Conservation (phyloP, 1,139 yeast species). For the Wickerhamiella infanticola region DNA sequence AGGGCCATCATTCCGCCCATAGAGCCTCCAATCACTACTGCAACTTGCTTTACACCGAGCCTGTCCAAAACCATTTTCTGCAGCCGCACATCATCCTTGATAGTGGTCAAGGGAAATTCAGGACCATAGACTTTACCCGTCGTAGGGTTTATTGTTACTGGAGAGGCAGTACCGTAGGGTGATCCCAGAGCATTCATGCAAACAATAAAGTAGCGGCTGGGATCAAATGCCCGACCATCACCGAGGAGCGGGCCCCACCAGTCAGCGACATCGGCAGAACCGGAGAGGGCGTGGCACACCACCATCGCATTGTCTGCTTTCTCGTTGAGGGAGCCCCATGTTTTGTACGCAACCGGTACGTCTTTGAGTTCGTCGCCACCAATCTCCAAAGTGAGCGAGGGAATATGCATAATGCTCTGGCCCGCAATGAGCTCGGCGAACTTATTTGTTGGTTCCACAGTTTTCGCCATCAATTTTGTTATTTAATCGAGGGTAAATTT, state of each 20-base stretch:
- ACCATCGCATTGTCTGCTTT: constrained; percentile 60
- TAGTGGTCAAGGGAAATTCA: constrained; percentile 82
- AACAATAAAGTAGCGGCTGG: constrained; percentile 65
- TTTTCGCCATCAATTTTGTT: too few species aligned
- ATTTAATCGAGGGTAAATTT: too few species aligned
- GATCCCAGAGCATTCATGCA: constrained; percentile 88
- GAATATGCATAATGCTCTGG: constrained; percentile 71
- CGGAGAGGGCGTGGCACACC: constrained; percentile 90
- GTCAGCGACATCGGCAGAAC: constrained; percentile 86
- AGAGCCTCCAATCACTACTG: constrained; percentile 87
- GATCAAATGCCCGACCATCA: constrained; percentile 76
- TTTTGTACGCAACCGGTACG: constrained; percentile 88
- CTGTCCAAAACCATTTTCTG: constrained; percentile 60
- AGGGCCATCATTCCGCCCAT: constrained; percentile 99
- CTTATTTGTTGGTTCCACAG: constrained; percentile 32
- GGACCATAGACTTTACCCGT: constrained; percentile 74
- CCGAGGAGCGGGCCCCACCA: constrained; percentile 98
- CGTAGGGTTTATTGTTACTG: constrained; percentile 57
- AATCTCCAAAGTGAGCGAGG: constrained; percentile 50
- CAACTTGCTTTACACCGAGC: constrained; percentile 57
- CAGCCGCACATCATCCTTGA: constrained; percentile 75
- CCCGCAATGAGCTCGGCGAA: constrained; percentile 58
- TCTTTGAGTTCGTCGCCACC: constrained; percentile 60
- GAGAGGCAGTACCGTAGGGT: constrained; percentile 93
- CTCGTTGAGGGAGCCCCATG: constrained; percentile 76